Base-by-base conservation (phyloP, 192 early-diverging fungal species). In the Backusella tuberculispora region DNA sequence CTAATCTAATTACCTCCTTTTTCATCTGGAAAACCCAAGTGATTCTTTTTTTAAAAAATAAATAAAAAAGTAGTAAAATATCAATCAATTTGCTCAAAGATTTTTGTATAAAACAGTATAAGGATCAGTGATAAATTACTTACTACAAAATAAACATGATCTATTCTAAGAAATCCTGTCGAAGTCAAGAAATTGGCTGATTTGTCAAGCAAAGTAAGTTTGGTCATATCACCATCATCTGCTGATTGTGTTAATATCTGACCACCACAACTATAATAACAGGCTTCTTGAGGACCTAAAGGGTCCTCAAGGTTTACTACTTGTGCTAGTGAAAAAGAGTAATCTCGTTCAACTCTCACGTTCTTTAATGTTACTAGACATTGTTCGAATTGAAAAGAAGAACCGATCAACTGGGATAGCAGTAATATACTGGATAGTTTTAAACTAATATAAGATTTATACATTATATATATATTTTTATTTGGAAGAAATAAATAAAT, bases 211-310 rank as follows among this genome's bases (percentile, higher is more conserved):
- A 75, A 4, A 19, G 74, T 75, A 67, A 75, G 44, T 43, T 47
- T n/a, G 24, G 29, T 45, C 29, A 42, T 68, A 24, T 40, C 46
- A 4, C 46, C 66, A 21, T 13, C 24, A 44, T 75, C 43, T 1
- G 74, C 19, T 17, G 65, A 68, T 38, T 66, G 41, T n/a, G 74
- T 68, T 53, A 75, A 12, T 29, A 69, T 42, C 15, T 29, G 66
- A 12, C 19, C 66, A 9, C 74, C 66, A 40, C 66, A 75, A 10
- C 74, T 66, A 45, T 69, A 69, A 24, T 75, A 75, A n/a, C 74
- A 75, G 12, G 74, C 46, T 69, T 75, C 53, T 46, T 47, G 66
- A 19, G 37, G 34, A 17, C 43, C 45, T 9, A 45, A 12, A 14
- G 41, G 26, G 5, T 43, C 19, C 8, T 40, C 38, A 24, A 24